These are phyloP conservation scores for Zalerion maritima DNA, from an alignment of 495 filamentous ascomycete species.

Conservation along the genomic window DNA sequence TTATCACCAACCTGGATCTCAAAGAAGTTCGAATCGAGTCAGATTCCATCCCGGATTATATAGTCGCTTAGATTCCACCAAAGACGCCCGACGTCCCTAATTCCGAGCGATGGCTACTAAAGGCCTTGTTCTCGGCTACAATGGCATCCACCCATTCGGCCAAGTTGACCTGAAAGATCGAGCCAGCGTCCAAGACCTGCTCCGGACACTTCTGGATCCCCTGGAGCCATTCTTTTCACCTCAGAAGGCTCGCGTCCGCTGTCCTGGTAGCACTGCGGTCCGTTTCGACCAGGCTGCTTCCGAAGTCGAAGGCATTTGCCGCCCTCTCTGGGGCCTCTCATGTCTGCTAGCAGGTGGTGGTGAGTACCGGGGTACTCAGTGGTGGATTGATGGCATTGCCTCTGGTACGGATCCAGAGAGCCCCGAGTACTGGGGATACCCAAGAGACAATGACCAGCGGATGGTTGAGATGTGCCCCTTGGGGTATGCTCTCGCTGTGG, in stretches of 20 bases:
- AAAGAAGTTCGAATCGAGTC: too few species aligned
- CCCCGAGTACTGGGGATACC: constrained; percentile 59
- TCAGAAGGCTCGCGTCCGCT: constrained; percentile 37
- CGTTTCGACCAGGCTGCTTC: constrained; percentile 63
- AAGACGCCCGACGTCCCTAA: too few species aligned
- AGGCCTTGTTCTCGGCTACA: constrained; percentile 37
- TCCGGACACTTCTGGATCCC: constrained; percentile 45
- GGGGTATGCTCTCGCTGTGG: constrained; percentile 47
- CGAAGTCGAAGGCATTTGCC: constrained; percentile 60
- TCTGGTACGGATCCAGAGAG: constrained; percentile 50
- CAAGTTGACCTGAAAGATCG: constrained; percentile 30
- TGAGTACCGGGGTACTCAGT: constrained; percentile 42
- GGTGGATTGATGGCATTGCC: constrained; percentile 53
- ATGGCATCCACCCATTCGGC: constrained; percentile 33
- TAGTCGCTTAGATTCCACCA: too few species aligned
- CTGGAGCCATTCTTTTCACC: constrained; percentile 50
- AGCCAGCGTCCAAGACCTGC: constrained; percentile 40
- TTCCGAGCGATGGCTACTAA: too few species aligned
- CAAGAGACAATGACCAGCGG: constrained; percentile 60
- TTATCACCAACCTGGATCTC: too few species aligned
- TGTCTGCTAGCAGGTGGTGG: constrained; percentile 51
- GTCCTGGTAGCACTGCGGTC: constrained; percentile 49
- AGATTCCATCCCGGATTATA: too few species aligned
- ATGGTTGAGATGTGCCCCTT: constrained; percentile 78
- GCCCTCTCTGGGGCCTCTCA: constrained; percentile 62